These are phyloP conservation scores for Starmerella sp. DNA, from an alignment of 805 yeast species.

Conservation along the genomic window DNA sequence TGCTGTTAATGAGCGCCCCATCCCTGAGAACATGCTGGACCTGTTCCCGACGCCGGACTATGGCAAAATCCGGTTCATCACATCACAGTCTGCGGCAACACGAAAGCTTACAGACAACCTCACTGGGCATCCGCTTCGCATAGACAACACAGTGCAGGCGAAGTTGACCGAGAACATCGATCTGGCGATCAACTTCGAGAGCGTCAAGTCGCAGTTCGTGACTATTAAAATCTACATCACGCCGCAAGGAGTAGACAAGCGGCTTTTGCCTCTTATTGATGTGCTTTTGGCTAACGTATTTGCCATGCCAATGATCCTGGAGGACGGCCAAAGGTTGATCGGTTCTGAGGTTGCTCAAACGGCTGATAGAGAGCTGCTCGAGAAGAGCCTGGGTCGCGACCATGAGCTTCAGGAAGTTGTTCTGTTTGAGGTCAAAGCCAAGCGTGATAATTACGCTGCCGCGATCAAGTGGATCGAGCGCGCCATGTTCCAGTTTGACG, in stretches of 20 bases:
- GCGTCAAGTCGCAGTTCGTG: slow-evolving; percentile 67
- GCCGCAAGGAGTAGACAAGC: slow-evolving; percentile 40
- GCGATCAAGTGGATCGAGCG: slow-evolving; percentile 71
- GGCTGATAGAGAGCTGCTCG: slow-evolving; percentile 60
- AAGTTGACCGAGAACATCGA: slow-evolving; percentile 28
- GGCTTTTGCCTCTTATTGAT: slow-evolving; percentile 52
- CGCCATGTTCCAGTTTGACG: slow-evolving; percentile 52
- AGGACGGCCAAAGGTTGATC: slow-evolving; percentile 47
- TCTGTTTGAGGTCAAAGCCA: slow-evolving; percentile 50
- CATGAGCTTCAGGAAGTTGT: slow-evolving; percentile 57
- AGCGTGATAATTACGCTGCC: slow-evolving; percentile 46
- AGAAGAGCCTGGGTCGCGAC: slow-evolving; percentile 43
- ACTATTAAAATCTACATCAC: slow-evolving; percentile 53
- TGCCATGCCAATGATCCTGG: slow-evolving; percentile 56
- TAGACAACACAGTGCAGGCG: slow-evolving; percentile 19
- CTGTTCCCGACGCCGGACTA: slow-evolving; percentile 67
- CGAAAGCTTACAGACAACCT: slow-evolving; percentile 28
- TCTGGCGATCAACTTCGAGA: slow-evolving; percentile 65
- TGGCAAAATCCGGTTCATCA: slow-evolving; percentile 56
- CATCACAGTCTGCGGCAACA: slow-evolving; percentile 52
- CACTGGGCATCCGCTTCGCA: background rate
- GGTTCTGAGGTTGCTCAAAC: slow-evolving; percentile 68
- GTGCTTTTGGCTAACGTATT: slow-evolving; percentile 54
- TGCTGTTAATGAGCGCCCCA: slow-evolving; percentile 55
- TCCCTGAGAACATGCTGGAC: slow-evolving; percentile 56